Evolutionary conservation across 2,329 filamentous ascomycete genomes (phyloP), one percentile per base, ranked within the genome.

Genomic region (Stemphylium lycopersici): DNA sequence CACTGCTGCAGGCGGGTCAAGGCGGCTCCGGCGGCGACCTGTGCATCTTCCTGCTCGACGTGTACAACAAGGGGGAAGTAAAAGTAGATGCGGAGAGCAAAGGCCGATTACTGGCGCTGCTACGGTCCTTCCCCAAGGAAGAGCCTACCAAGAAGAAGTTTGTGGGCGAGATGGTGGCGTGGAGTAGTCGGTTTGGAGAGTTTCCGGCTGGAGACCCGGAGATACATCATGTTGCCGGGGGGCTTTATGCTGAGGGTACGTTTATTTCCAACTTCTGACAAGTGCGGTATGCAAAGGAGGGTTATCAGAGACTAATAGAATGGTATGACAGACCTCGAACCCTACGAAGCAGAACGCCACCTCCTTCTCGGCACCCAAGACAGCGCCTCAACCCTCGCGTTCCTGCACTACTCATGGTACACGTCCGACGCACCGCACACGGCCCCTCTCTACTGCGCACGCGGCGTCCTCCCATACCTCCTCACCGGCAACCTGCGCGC

Each of bases 131-230:
- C 67, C 86, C 89, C 12, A 79, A 84, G 22, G 87, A 89, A 48
- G 95, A 99, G 78, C 93, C 93, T 3, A 96, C 90, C 50, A 85
- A 93, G 71, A 98, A 96, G 85, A 91, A 91, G 77, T 96, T 93
- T 71, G 89, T 98, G 37, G 86, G 84, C 20, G 93, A 96, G 73
- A 89, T 93, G 72, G 87, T 97, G 63, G 84, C 83, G 84, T 99
- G 95, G 95, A 96, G 91, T 52, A 83, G 86, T 50, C 93, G 90
- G 73, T 89, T 86, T 69, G 91, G 93, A 64, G 90, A 95, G 40
- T 91, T 90, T 73, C 93, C 95, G 42, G 90, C 91, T 45, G 95
- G 95, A 56, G 95, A 99, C 71, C 90, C 93, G 2, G 95, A 98
- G 69, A 81, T 99, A 51, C 95, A 99, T 77, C 93, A 98, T 77